Base-by-base conservation (phyloP, 2,329 filamentous ascomycete species). In the Tolypocladium sp. region DNA sequence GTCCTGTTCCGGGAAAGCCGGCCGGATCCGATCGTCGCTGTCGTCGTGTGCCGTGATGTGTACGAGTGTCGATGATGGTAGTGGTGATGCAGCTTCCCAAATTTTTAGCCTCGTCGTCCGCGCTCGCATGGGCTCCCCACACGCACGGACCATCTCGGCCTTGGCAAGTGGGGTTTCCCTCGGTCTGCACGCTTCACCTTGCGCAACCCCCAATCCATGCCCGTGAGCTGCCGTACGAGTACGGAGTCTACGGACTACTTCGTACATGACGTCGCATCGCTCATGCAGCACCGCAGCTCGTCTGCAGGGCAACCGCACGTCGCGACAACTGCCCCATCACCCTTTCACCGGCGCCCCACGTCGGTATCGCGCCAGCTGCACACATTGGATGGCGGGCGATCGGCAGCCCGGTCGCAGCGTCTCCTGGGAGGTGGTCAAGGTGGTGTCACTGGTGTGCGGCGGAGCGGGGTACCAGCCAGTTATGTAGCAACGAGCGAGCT, bases 381-480 rank as follows among this genome's bases (percentile, higher is more conserved):
- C 25, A 20, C 15, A 25, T 51, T 51, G 46, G 46, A 27, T 46
- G 42, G 22, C n/a, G 41, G 42, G 41, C 41, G 20, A 9, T 44
- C 2, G n/a, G 41, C 41, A n/a, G n/a, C n/a, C n/a, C n/a, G n/a
- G n/a, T n/a, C n/a, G n/a, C n/a, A n/a, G 46, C 46, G 27, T 27
- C 46, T 15, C 9, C 27, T 17, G 46, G 17, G 15, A 25, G n/a
- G n/a, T n/a, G n/a, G n/a, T n/a, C n/a, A n/a, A 2, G 27, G 17
- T 33, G 46, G 46, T 52, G 46, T 52, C 46, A 33, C 46, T 42
- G 54, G 54, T 33, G 22, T 30, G 53, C 37, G 38, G 54, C 54
- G 15, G 54, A 56, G 54, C 54, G 54, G 54, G 54, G 54, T 56
- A 17, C 38, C 38, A 56, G 54, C 54, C 54, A 56, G 54, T 56